Evolutionary conservation across 2,329 filamentous ascomycete genomes (phyloP).

Genomic region (Colletotrichum spinosum): DNA sequence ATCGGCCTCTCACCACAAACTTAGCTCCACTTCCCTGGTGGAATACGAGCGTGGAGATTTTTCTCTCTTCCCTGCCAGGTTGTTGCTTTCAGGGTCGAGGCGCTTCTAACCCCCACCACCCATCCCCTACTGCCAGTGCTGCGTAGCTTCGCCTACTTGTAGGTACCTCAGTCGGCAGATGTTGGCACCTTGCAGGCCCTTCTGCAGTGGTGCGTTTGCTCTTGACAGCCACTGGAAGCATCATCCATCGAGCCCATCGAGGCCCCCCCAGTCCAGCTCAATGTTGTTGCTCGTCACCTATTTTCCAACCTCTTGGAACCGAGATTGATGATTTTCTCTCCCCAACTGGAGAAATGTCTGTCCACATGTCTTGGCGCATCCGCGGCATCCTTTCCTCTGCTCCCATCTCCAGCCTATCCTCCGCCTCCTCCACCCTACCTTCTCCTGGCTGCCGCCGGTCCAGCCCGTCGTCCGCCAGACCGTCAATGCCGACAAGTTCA

Average conservation of each 20-base stretch:
- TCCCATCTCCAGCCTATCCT: not conserved
- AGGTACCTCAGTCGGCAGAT: slow-evolving; percentile 1
- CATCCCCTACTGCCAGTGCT: not conserved
- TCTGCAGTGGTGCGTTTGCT: slow-evolving; percentile 23
- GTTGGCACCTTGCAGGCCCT: not conserved
- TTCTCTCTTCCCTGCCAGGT: slow-evolving; percentile 3
- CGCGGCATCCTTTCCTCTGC: slow-evolving; percentile 6
- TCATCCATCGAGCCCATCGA: slow-evolving; percentile 17
- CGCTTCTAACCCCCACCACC: not conserved
- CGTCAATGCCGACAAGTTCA: slow-evolving; percentile 21
- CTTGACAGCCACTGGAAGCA: slow-evolving; percentile 30
- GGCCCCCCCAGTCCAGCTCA: no score
- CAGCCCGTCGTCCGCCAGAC: slow-evolving; percentile 19
- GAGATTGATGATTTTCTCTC: not conserved
- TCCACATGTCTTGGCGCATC: slow-evolving; percentile 22
- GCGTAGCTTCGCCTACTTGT: no score
- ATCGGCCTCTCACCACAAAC: slow-evolving; percentile 10
- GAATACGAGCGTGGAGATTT: slow-evolving; percentile 32
- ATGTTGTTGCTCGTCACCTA: not conserved
- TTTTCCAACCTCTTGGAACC: slow-evolving; percentile 25
- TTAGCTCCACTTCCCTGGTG: slow-evolving; percentile 15
- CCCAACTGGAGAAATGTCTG: slow-evolving; percentile 16
- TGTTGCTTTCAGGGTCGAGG: slow-evolving; percentile 6
- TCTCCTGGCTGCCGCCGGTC: slow-evolving; percentile 18
- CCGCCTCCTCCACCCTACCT: not conserved